phyloP scores from a whole-genome alignment of 768 basidiomycete species.

The Daedaleopsis sinensis region DNA sequence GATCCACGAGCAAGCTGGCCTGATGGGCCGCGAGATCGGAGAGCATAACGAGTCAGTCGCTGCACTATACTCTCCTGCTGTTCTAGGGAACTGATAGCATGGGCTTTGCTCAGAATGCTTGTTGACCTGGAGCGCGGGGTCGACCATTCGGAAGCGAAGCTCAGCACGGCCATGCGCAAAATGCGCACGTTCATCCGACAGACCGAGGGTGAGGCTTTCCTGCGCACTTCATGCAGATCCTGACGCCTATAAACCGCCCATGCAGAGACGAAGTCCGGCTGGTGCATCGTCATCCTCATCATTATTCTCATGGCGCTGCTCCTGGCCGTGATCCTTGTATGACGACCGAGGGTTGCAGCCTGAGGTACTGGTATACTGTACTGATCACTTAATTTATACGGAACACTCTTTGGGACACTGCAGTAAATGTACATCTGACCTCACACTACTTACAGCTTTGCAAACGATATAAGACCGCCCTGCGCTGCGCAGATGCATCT shows the following conservation, averaged over 20 bases:
- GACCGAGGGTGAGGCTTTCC: constrained; percentile 62
- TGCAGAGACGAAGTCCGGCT: constrained; percentile 83
- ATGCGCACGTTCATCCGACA: constrained; percentile 86
- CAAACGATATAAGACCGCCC: not conserved
- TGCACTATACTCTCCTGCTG: constrained; percentile 21
- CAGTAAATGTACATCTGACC: not conserved
- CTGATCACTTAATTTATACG: constrained; percentile 3
- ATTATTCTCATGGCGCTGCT: constrained; percentile 78
- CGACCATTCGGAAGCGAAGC: constrained; percentile 65
- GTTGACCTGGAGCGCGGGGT: constrained; percentile 83
- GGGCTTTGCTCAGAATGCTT: constrained; percentile 60
- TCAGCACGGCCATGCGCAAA: constrained; percentile 67
- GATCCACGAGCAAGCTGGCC: constrained; percentile 85
- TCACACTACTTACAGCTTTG: not conserved
- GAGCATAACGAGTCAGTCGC: constrained; percentile 85
- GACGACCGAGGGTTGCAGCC: constrained; percentile 8
- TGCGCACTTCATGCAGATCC: not conserved
- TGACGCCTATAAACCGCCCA: not conserved
- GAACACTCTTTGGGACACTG: constrained; percentile 9
- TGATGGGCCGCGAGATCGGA: constrained; percentile 91
- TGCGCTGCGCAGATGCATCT: not conserved
- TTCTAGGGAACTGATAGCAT: not conserved
- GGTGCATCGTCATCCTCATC: constrained; percentile 87
- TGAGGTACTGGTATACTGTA: constrained; percentile 6
- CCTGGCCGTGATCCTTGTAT: constrained; percentile 79